These are phyloP conservation scores for Gossypium thurberi DNA, from an alignment of 345 rosid species.

Conservation along the genomic window DNA sequence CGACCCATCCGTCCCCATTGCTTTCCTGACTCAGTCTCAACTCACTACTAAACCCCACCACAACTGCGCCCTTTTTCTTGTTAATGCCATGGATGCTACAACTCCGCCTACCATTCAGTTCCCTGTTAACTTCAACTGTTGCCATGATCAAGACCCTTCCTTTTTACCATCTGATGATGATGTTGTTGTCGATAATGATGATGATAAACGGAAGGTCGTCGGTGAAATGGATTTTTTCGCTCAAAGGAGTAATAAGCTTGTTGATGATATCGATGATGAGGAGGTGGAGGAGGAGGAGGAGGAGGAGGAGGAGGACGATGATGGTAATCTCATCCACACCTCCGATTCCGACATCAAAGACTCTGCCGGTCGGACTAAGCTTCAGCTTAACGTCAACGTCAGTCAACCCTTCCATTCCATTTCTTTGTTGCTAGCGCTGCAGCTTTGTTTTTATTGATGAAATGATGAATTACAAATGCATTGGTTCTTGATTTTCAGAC, in stretches of 20 bases:
- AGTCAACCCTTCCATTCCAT: neutral
- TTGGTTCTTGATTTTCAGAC: slow-evolving; percentile 31
- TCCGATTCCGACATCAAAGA: neutral
- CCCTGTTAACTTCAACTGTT: slow-evolving; percentile 23
- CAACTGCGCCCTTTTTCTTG: no score
- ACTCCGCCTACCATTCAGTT: slow-evolving; percentile 34
- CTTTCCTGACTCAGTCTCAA: slow-evolving; percentile 16
- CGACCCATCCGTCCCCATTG: slow-evolving; percentile 39
- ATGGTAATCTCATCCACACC: neutral
- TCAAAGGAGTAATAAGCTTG: neutral
- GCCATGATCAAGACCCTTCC: neutral
- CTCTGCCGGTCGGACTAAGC: slow-evolving; percentile 10
- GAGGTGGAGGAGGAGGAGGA: no score
- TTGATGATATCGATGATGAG: neutral
- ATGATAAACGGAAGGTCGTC: neutral
- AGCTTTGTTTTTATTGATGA: neutral
- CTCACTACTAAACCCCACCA: no score
- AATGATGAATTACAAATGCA: neutral
- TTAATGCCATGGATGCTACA: slow-evolving; percentile 20
- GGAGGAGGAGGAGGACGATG: no score
- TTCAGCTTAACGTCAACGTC: slow-evolving; percentile 43
- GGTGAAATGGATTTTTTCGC: slow-evolving; percentile 7
- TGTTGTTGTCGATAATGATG: no score
- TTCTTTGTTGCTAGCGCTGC: neutral
- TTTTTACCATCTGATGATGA: no score